Conservation (phyloP, 129 eudicot species). For the Artemisia argyi region DNA sequence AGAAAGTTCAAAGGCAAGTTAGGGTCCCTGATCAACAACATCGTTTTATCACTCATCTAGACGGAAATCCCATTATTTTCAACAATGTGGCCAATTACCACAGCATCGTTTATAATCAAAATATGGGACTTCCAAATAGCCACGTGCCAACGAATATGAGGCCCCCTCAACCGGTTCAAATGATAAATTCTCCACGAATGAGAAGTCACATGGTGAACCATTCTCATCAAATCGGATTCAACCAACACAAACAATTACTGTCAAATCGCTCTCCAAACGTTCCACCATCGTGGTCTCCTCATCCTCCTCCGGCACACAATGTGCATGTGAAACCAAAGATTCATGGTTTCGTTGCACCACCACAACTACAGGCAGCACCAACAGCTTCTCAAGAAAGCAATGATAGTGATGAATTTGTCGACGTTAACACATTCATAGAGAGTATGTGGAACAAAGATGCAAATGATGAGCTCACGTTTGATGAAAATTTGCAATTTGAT, state of each 20-base stretch:
- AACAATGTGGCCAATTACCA: too few species aligned
- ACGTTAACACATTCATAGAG: background rate
- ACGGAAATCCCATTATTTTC: too few species aligned
- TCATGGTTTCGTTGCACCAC: background rate
- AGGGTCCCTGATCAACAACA: too few species aligned
- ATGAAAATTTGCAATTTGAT: constrained; percentile 3
- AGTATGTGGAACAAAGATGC: background rate
- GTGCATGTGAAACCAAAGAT: constrained; percentile 6
- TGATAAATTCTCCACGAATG: background rate
- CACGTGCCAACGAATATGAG: background rate
- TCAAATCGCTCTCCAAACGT: background rate
- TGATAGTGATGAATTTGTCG: background rate
- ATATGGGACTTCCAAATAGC: background rate
- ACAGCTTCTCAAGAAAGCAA: constrained; percentile 6
- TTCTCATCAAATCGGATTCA: background rate
- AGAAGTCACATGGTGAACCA: background rate
- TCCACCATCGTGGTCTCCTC: background rate
- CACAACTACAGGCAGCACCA: background rate
- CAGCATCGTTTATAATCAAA: background rate
- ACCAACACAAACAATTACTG: background rate
- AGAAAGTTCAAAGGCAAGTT: too few species aligned
- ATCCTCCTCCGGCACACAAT: background rate
- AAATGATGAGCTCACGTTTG: background rate
- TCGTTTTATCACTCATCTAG: too few species aligned
- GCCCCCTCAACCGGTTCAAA: background rate